Conservation (phyloP, 2,329 filamentous ascomycete species). For the Penicillium sp. region DNA sequence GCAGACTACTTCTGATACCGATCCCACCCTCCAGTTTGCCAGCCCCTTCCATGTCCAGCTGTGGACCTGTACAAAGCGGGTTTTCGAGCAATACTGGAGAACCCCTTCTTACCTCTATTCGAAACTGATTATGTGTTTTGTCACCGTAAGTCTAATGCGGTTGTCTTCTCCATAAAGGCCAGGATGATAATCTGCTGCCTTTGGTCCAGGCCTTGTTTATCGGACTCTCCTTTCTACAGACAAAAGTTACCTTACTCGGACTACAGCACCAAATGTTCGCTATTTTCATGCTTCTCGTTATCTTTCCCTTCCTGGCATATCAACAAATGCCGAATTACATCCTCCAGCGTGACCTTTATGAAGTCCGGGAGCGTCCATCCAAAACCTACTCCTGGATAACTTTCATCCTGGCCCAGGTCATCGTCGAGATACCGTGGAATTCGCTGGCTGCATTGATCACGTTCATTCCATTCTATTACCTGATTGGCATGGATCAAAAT, state of each 20-base stretch:
- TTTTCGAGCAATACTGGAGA: slow-evolving; percentile 88
- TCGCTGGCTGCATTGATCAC: slow-evolving; percentile 52
- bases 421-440: slow-evolving; percentile 86
- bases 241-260: not conserved
- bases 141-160: not conserved
- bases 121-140: not conserved
- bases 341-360: slow-evolving; percentile 76
- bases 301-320: not conserved
- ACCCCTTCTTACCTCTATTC: slow-evolving; percentile 67
- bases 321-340: slow-evolving; percentile 75
- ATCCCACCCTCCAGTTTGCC: not conserved
- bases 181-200: not conserved
- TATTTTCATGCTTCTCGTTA: not conserved
- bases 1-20: not conserved
- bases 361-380: slow-evolving; percentile 78
- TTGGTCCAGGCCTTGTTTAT: not conserved
- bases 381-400: slow-evolving; percentile 84
- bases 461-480: not conserved
- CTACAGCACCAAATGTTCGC: not conserved
- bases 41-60: slow-evolving; percentile 61
- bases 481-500: not conserved
- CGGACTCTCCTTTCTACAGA: not conserved
- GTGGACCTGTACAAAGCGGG: slow-evolving; percentile 65
- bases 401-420: slow-evolving; percentile 79
- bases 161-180: not conserved